Conservation (phyloP, 441 rosid genomes). For the Capsella rubella region DNA sequence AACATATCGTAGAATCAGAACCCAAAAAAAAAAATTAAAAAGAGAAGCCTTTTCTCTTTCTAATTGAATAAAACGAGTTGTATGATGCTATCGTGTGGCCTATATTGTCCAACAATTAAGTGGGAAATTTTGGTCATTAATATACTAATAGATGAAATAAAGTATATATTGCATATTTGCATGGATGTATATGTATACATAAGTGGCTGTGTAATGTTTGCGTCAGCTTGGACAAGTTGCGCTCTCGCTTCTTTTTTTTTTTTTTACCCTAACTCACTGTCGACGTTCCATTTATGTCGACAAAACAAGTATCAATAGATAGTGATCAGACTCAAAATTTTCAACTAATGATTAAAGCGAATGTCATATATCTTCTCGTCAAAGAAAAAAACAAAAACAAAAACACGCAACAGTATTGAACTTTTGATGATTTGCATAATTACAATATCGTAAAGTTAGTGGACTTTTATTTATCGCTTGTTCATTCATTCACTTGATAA, state of each 20-base stretch:
- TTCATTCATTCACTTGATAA: conserved; percentile 7
- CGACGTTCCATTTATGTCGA: conserved; percentile 25
- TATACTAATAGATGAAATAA: conserved; percentile 20
- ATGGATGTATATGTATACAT: conserved; percentile 13
- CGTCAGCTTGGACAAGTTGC: conserved; percentile 39
- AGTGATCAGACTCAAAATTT: neutral
- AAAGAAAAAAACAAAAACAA: neutral
- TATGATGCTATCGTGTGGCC: conserved; percentile 1
- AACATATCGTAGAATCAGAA: conserved; percentile 1
- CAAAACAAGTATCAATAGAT: conserved; percentile 15
- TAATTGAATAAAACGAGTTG: neutral
- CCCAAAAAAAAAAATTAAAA: neutral
- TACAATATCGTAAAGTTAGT: conserved; percentile 34
- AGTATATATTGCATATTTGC: neutral
- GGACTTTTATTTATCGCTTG: conserved; percentile 29
- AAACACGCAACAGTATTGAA: conserved; percentile 9
- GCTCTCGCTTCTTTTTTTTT: neutral
- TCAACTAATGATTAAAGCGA: neutral
- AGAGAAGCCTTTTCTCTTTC: neutral
- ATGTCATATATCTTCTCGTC: neutral
- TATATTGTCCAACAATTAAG: neutral
- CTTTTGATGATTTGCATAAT: conserved; percentile 31
- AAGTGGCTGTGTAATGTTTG: conserved; percentile 33
- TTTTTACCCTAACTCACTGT: conserved; percentile 23
- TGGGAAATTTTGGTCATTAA: conserved; percentile 13